Percentiles rank a stretch among this genome's conserved stretches.
phyloP scores from a whole-genome alignment of 306 rosid genomes.

The Alnus glutinosa region DNA sequence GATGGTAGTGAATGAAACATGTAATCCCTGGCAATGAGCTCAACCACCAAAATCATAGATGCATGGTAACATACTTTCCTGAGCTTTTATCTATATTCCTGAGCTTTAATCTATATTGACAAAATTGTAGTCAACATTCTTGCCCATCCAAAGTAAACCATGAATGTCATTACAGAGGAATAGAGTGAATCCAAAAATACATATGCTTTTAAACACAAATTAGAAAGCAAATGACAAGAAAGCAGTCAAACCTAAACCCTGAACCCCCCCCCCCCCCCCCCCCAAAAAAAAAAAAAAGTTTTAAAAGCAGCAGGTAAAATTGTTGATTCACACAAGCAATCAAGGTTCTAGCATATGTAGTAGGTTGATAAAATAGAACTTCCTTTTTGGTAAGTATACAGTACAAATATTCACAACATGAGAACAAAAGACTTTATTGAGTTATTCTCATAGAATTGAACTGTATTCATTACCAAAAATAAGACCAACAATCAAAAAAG shows the following conservation, averaged over 20 bases:
- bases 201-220: neutral
- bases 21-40: neutral
- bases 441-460: neutral
- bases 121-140: neutral
- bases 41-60: neutral
- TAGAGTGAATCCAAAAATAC: neutral
- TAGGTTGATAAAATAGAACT: neutral
- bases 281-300: neutral
- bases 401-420: neutral
- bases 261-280: neutral
- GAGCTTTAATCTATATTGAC: neutral
- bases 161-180: neutral
- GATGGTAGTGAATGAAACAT: neutral
- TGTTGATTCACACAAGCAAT: neutral
- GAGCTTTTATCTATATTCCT: neutral
- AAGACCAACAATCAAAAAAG: slow-evolving; percentile 10
- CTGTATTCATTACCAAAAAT: neutral
- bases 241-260: neutral
- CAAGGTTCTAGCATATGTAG: neutral
- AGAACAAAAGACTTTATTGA: neutral
- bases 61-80: neutral
- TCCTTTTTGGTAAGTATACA: neutral
- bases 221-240: neutral
- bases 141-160: neutral
- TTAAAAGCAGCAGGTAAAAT: neutral